phyloP scores from a whole-genome alignment of 176 grass and related monocot genomes.

The Musa schizocarpa region DNA sequence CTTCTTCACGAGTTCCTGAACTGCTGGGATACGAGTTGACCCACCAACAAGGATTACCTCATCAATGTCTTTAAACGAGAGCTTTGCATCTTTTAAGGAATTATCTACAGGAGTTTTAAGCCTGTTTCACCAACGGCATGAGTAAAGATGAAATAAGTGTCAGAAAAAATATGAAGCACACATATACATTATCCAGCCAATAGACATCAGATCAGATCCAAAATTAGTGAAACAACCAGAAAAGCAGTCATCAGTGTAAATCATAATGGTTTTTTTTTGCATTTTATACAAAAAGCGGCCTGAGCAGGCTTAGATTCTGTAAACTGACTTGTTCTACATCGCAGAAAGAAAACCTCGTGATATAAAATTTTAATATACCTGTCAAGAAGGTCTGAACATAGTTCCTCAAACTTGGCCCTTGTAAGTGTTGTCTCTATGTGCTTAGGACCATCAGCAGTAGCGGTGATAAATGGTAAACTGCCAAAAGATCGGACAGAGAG shows the following conservation, averaged over 20 bases:
- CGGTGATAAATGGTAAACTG: conserved; percentile 93
- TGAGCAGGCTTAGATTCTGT: not conserved
- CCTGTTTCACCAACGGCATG: conserved; percentile 15
- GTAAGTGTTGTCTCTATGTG: conserved; percentile 83
- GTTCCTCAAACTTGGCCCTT: conserved; percentile 93
- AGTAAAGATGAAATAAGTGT: not conserved
- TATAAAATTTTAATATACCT: conserved; percentile 40
- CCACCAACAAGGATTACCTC: conserved; percentile 98
- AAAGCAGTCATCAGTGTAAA: not conserved
- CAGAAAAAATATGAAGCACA: not conserved
- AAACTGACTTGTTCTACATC: not conserved
- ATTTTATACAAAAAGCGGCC: not conserved
- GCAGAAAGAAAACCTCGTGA: not conserved
- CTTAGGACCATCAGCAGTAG: conserved; percentile 86
- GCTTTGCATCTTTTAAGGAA: conserved; percentile 80
- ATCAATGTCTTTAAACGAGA: conserved; percentile 74
- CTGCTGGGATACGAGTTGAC: conserved; percentile 89
- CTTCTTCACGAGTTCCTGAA: conserved; percentile 85
- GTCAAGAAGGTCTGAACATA: conserved; percentile 88
- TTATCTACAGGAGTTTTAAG: conserved; percentile 85
- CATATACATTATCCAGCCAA: not conserved
- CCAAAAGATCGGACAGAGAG: conserved; percentile 4
- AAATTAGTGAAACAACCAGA: not conserved
- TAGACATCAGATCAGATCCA: not conserved
- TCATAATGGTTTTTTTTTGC: not conserved